Base-by-base conservation (phyloP, 1,284 basidiomycete genomes). In the Irpex sp. region DNA sequence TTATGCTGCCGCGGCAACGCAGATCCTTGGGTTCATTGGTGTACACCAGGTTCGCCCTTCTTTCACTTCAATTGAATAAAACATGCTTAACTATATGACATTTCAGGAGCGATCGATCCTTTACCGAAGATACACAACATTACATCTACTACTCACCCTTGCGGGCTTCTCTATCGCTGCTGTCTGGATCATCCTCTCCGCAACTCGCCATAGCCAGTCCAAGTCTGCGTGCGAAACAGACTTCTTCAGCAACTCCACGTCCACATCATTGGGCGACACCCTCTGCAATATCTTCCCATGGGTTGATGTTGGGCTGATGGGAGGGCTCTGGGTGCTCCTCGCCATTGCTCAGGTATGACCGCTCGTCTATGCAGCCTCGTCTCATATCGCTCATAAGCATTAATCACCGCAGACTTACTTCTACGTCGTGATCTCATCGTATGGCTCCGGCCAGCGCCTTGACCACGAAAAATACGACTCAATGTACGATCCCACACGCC, bases 241-340 rank as follows among this genome's bases (percentile, higher is more conserved):
- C 58, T 93, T 88, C 79, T 91, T 88, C 68, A 66, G 69, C 19
- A 63, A 74, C 51, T 69, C 75, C 9, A 78, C 76, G n/a, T 35
- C 59, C 2, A 74, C 79, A 51, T 76, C 79, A 21, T 85, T 91
- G 74, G 88, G 84, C 6, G 75, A 87, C 55, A 86, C 83, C 1
- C 79, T 97, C 15, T 97, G 95, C 77, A 81, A 89, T 58, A 89
- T 95, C 60, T 95, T 97, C 72, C 82, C 93, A 5, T 97, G 93
- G 93, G 90, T 93, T 4, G 90, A 93, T 71, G 79, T 97, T n/a
- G 95, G 95, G 43, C 78, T 97, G 65, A 95, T 97, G 93, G 90
- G 82, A 19, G 92, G 85, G 3, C 77, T 95, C 17, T 97, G 93
- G 92, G 75, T 90, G 5, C 71, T 95, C 9, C 79, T 97, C 35